These are phyloP conservation scores for Hericium alpestre DNA, from an alignment of 768 basidiomycete genomes.

Conservation along the genomic window DNA sequence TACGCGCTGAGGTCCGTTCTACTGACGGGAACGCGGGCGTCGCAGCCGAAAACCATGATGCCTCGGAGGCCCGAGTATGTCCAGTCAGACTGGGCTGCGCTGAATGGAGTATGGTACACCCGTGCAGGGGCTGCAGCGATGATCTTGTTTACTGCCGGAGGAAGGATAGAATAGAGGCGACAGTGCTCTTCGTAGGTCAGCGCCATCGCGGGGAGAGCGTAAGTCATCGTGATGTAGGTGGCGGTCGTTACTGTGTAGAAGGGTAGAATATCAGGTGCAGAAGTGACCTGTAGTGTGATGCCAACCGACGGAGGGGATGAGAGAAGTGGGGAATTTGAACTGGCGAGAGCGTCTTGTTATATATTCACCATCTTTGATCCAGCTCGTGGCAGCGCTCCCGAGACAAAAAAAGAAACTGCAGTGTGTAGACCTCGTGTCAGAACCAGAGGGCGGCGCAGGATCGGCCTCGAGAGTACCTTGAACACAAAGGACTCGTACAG, in stretches of 20 bases:
- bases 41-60: slow-evolving; percentile 40
- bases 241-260: neutral
- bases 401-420: neutral
- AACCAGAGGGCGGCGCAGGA: neutral
- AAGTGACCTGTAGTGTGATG: too few species aligned
- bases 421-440: neutral
- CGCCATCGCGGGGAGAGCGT: neutral
- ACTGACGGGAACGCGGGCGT: slow-evolving; percentile 19
- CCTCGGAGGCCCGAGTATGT: slow-evolving; percentile 50
- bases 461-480: neutral
- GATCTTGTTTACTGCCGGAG: slow-evolving; percentile 20
- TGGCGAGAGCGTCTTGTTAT: neutral
- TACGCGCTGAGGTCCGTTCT: slow-evolving; percentile 15
- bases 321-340: neutral
- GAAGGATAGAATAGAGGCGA: slow-evolving; percentile 16
- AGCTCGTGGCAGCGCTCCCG: neutral
- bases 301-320: neutral
- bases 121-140: slow-evolving; percentile 46
- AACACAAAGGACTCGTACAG: neutral
- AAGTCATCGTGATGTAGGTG: neutral
- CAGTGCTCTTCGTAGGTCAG: slow-evolving; percentile 12
- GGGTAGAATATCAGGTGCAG: too few species aligned
- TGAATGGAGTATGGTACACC: slow-evolving; percentile 52
- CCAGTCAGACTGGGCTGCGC: slow-evolving; percentile 40
- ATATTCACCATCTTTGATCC: neutral